These are phyloP conservation scores for Candida orba DNA, from an alignment of 805 yeast species.

Conservation along the genomic window DNA sequence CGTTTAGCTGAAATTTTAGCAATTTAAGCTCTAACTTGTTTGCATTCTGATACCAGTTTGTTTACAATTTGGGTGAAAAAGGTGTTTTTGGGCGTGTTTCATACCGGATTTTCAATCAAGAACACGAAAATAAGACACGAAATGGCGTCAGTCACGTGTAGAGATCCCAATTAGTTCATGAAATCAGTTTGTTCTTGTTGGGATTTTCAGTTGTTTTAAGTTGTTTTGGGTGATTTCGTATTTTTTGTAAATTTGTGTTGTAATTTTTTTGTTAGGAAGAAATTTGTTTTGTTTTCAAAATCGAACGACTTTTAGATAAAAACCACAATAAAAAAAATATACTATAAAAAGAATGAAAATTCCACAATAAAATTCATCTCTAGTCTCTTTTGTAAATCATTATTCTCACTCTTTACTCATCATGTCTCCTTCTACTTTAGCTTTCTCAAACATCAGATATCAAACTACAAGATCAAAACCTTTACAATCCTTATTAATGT, in stretches of 20 bases:
- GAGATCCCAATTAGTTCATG: too few species aligned
- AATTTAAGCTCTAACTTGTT: background rate
- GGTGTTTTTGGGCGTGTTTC: background rate
- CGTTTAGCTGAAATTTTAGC: background rate
- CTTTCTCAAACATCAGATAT: constrained; percentile 16
- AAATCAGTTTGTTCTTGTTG: too few species aligned
- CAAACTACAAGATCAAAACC: constrained; percentile 4
- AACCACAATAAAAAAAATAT: background rate
- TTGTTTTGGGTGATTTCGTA: too few species aligned
- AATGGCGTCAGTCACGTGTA: constrained; percentile 12
- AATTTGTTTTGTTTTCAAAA: background rate
- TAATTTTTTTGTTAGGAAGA: background rate
- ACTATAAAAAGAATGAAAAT: background rate
- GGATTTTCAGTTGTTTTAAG: background rate
- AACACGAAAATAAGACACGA: constrained; percentile 4
- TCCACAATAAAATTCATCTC: background rate
- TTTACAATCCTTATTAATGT: constrained; percentile 19
- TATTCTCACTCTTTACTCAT: background rate
- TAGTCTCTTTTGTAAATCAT: background rate
- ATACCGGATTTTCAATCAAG: background rate
- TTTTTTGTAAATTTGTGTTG: too few species aligned
- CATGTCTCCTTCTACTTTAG: constrained; percentile 14
- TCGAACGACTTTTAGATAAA: constrained; percentile 1
- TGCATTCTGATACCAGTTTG: background rate
- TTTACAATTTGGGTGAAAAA: background rate